Conservation (phyloP, 371 early-diverging fungal species). For the Parasitella parasitica region DNA sequence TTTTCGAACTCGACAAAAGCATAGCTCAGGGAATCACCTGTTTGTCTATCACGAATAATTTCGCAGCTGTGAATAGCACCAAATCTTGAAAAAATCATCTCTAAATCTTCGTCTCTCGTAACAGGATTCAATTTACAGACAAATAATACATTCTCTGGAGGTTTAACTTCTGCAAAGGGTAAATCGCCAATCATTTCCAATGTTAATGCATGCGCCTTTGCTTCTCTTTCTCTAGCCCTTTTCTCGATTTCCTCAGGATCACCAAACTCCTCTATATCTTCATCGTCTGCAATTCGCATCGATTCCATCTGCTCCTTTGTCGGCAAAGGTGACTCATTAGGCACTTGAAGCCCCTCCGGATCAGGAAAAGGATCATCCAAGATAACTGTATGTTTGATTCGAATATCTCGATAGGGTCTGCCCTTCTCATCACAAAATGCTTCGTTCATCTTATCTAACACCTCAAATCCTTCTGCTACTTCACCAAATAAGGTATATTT, state of each 20-base stretch:
- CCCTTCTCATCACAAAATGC: conserved; percentile 72
- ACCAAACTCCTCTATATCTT: conserved; percentile 70
- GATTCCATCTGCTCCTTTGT: conserved; percentile 75
- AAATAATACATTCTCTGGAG: conserved; percentile 96
- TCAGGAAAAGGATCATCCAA: conserved; percentile 95
- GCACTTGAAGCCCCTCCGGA: conserved; percentile 70
- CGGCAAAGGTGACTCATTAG: conserved; percentile 82
- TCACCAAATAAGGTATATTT: conserved; percentile 97
- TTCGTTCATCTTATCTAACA: conserved; percentile 79
- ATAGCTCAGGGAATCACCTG: conserved; percentile 87
- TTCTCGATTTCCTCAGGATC: conserved; percentile 75
- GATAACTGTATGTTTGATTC: conserved; percentile 91
- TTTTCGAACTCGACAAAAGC: conserved; percentile 96
- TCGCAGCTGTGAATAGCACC: conserved; percentile 90
- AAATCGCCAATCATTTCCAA: conserved; percentile 98
- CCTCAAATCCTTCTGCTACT: conserved; percentile 93
- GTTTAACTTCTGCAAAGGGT: conserved; percentile 95
- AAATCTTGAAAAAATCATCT: conserved; percentile 92
- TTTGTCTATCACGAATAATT: conserved; percentile 85
- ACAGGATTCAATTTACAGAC: conserved; percentile 95
- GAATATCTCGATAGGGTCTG: conserved; percentile 85
- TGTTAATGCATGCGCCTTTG: conserved; percentile 87
- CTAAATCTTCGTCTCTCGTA: conserved; percentile 90
- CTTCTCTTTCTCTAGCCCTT: conserved; percentile 70
- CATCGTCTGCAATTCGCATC: conserved; percentile 82